Evolutionary conservation across 1,139 yeast species (phyloP).

Genomic region (Magnusiomyces magnusii): DNA sequence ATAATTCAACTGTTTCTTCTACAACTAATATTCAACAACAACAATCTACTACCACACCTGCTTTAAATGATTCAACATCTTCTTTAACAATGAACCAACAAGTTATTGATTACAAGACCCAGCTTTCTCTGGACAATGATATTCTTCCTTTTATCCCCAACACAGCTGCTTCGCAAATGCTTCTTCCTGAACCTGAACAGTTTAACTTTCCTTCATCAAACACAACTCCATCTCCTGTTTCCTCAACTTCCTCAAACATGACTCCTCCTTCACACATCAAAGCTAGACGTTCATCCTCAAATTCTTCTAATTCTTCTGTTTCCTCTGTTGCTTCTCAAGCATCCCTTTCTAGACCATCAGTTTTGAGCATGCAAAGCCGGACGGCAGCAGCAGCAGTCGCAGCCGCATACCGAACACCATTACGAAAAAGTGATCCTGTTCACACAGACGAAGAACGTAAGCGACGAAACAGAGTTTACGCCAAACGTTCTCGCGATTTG

Average conservation of each 20-base stretch:
- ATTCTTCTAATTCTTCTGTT: neutral
- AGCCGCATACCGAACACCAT: neutral
- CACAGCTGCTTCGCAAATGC: neutral
- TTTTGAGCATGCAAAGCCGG: neutral
- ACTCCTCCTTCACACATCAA: neutral
- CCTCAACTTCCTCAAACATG: neutral
- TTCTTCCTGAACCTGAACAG: too few relatives aligned
- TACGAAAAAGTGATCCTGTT: neutral
- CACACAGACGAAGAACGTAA: constrained; percentile 14
- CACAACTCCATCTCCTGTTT: neutral
- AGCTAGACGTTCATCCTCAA: neutral
- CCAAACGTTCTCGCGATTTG: constrained; percentile 15
- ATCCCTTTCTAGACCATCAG: too few relatives aligned
- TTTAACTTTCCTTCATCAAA: neutral
- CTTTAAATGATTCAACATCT: neutral
- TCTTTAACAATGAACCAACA: neutral
- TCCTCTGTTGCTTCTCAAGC: too few relatives aligned
- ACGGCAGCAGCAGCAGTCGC: neutral
- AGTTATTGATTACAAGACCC: neutral
- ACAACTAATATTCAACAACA: neutral
- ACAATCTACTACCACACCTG: neutral
- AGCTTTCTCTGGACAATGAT: neutral
- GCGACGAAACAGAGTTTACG: constrained; percentile 15
- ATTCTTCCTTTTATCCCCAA: neutral
- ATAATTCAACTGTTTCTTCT: neutral